A percentile compares a stretch with the other conserved stretches of the same genome.
These are phyloP conservation scores for Suhomyces yuchorum DNA, from an alignment of 1,139 yeast genomes.

Conservation along the genomic window DNA sequence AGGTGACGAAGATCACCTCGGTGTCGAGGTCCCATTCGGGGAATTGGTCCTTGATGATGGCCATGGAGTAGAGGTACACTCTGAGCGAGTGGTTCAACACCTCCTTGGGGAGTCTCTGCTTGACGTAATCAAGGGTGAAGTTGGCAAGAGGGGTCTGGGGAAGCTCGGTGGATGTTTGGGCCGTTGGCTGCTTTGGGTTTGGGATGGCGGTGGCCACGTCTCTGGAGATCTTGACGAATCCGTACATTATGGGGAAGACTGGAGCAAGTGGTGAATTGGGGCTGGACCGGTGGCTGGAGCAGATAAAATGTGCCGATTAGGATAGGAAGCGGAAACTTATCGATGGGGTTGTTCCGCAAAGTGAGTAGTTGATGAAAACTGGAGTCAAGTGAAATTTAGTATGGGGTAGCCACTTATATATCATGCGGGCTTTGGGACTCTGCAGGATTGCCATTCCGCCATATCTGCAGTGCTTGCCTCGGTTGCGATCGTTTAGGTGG, in stretches of 20 bases:
- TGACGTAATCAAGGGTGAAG: constrained; percentile 28
- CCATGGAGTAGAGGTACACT: constrained; percentile 35
- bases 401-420: not conserved
- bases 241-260: constrained; percentile 21
- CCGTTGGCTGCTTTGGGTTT: constrained; percentile 29
- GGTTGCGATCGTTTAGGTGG: not conserved
- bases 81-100: constrained; percentile 38
- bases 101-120: constrained; percentile 26
- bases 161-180: constrained; percentile 24
- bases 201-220: constrained; percentile 33
- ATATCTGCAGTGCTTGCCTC: not conserved
- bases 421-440: not conserved
- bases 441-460: not conserved
- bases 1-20: constrained; percentile 35
- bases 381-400: not conserved
- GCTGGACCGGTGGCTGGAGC: too few relatives aligned
- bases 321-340: too few relatives aligned
- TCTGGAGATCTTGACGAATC: constrained; percentile 35
- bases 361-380: not conserved
- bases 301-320: not conserved
- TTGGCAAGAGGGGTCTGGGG: constrained; percentile 27
- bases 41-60: constrained; percentile 41
- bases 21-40: constrained; percentile 37
- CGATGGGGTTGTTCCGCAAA: too few relatives aligned
- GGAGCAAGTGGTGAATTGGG: not conserved